Conservation (phyloP, 305 asterid genomes). For the Solanum hybrid region DNA sequence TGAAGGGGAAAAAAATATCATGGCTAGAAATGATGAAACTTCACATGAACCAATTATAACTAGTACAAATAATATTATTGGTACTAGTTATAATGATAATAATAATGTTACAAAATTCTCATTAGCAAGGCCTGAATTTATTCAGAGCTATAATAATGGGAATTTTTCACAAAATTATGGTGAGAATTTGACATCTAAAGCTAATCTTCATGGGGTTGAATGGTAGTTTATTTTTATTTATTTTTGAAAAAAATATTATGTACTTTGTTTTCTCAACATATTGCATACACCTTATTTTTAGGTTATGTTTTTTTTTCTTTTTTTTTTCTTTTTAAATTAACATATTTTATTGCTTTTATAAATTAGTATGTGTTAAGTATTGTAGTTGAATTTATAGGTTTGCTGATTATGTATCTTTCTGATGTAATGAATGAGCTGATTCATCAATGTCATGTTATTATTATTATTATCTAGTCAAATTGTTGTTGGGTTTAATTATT, state of each 20-base stretch:
- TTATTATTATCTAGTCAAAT: neutral
- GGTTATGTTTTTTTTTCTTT: neutral
- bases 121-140: neutral
- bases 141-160: neutral
- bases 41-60: neutral
- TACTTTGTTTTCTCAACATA: neutral
- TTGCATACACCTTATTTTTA: neutral
- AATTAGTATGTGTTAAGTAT: neutral
- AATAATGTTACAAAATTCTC: neutral
- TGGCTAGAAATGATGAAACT: conserved; percentile 8
- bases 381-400: neutral
- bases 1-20: conserved; percentile 9
- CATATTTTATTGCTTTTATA: neutral
- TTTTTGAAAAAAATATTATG: neutral
- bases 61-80: neutral
- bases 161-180: neutral
- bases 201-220: conserved; percentile 2
- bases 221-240: neutral
- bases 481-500: neutral
- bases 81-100: neutral
- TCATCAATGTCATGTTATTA: neutral
- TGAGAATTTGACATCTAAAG: neutral
- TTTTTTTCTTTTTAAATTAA: neutral
- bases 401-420: neutral
- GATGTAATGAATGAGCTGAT: conserved; percentile 5